phyloP scores from a whole-genome alignment of 2,329 filamentous ascomycete genomes.

The Xylogone sp. region DNA sequence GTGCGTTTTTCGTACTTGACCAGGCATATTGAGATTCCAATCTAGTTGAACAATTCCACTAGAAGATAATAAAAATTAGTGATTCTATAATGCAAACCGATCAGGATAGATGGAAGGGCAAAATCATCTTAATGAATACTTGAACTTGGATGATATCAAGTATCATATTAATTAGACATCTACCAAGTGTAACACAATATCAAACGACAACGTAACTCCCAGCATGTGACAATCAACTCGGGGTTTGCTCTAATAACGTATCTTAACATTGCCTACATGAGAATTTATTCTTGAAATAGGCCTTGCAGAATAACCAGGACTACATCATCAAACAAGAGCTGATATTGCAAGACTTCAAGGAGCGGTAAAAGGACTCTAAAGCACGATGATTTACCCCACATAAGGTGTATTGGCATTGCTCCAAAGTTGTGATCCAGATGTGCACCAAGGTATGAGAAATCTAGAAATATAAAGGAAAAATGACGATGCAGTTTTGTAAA shows the following conservation, averaged over 20 bases:
- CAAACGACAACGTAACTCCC: too few relatives aligned
- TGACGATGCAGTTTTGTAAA: not conserved
- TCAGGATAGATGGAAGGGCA: too few relatives aligned
- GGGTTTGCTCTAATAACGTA: not conserved
- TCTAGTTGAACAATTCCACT: not conserved
- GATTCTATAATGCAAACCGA: too few relatives aligned
- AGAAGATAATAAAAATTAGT: too few relatives aligned
- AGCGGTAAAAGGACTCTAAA: slow-evolving; percentile 11
- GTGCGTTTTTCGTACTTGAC: slow-evolving; percentile 45
- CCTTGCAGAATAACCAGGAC: too few relatives aligned
- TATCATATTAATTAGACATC: too few relatives aligned
- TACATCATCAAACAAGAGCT: slow-evolving; percentile 1
- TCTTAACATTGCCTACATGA: not conserved
- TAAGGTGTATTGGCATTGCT: too few relatives aligned
- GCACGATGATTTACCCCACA: slow-evolving; percentile 3
- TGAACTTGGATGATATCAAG: too few relatives aligned
- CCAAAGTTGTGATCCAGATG: too few relatives aligned
- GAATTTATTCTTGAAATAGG: not conserved
- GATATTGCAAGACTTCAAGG: slow-evolving; percentile 14
- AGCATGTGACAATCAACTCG: not conserved
- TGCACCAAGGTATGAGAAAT: not conserved
- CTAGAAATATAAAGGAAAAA: not conserved
- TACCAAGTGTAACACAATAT: too few relatives aligned
- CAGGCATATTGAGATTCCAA: slow-evolving; percentile 46
- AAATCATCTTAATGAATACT: too few relatives aligned